Conservation (phyloP, 2,329 filamentous ascomycete genomes). For the Pyrenophora seminiperda region DNA sequence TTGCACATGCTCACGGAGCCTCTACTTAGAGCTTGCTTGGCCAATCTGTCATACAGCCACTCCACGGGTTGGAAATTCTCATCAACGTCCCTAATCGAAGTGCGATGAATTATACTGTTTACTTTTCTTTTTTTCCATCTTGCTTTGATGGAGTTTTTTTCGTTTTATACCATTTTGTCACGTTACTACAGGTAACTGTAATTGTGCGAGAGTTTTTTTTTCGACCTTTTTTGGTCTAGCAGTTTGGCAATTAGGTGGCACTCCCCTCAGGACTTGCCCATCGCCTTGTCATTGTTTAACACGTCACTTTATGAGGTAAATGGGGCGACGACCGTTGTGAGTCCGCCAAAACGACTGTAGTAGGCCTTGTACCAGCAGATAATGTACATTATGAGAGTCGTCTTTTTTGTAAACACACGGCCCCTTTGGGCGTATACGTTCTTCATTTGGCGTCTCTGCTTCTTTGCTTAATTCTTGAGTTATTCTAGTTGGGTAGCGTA, state of each 20-base stretch:
- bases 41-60: neutral
- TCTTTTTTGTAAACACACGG: no score
- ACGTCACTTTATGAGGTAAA: no score
- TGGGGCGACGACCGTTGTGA: no score
- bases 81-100: neutral
- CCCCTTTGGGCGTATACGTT: no score
- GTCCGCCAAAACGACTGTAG: no score
- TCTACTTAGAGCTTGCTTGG: neutral
- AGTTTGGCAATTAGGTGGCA: neutral
- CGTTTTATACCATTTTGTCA: slow-evolving; percentile 15
- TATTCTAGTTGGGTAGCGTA: no score
- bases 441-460: no score
- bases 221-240: neutral
- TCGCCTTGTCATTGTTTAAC: no score
- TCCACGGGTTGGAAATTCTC: slow-evolving; percentile 1
- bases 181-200: neutral
- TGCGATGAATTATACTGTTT: slow-evolving; percentile 3
- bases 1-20: neutral
- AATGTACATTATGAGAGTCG: no score
- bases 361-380: no score
- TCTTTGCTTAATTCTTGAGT: no score
- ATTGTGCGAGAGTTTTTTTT: slow-evolving; percentile 2
- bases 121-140: slow-evolving; percentile 1
- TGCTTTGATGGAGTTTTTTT: neutral
- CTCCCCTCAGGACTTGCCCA: no score